phyloP scores from a whole-genome alignment of 2,329 filamentous ascomycete species.

The Sphaerostilbella broomeana region DNA sequence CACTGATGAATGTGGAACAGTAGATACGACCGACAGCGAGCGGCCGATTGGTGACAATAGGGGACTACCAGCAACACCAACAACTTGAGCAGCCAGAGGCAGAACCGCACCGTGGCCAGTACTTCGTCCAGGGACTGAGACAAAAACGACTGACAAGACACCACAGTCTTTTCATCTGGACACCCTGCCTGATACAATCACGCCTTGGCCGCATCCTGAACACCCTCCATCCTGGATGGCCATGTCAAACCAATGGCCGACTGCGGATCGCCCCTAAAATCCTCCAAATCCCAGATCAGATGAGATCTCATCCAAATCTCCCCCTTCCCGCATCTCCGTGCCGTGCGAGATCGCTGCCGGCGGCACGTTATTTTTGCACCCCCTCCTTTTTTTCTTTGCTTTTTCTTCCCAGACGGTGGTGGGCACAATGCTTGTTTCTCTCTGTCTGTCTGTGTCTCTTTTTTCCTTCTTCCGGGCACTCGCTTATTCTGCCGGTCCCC shows the following conservation, averaged over 20 bases:
- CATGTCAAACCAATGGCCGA: conserved; percentile 6
- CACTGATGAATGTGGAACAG: no score
- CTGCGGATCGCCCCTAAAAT: conserved; percentile 11
- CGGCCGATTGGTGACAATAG: no score
- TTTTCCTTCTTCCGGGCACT: no score
- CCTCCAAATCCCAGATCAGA: conserved; percentile 11
- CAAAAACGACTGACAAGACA: no score
- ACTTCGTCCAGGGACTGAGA: no score
- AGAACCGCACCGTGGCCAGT: no score
- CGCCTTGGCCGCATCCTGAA: neutral
- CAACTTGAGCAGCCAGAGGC: no score
- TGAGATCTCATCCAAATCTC: conserved; percentile 10
- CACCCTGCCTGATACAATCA: conserved; percentile 1
- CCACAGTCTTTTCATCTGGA: neutral
- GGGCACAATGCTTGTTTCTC: no score
- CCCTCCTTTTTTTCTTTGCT: neutral
- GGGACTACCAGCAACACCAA: no score
- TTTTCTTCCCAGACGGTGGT: neutral
- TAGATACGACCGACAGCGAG: no score
- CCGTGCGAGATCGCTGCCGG: conserved; percentile 12
- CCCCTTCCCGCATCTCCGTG: conserved; percentile 2
- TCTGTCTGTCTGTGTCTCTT: no score
- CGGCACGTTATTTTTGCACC: conserved; percentile 3
- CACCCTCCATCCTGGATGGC: conserved; percentile 1
- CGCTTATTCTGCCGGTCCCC: no score